Conservation (phyloP, 345 rosid genomes). For the Salix dunnii region DNA sequence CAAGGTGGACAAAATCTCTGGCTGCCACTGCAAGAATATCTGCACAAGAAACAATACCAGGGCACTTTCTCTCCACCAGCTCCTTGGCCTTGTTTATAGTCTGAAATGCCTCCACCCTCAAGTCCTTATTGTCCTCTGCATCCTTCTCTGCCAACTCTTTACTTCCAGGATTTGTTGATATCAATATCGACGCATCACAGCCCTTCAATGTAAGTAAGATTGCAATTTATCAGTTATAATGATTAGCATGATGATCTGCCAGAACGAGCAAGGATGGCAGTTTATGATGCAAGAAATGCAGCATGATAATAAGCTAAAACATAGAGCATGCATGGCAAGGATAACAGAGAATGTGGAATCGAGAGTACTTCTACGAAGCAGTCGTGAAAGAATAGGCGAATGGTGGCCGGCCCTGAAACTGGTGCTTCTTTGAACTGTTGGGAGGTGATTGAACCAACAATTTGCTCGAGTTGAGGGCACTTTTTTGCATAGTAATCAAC, state of each 20-base stretch:
- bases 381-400: conserved; percentile 92
- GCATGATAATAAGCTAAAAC: neutral
- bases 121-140: conserved; percentile 60
- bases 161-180: conserved; percentile 56
- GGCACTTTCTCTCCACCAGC: conserved; percentile 73
- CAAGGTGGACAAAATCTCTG: conserved; percentile 73
- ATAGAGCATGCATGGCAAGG: conserved; percentile 10
- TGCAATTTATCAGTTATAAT: neutral
- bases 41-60: conserved; percentile 79
- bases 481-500: conserved; percentile 54
- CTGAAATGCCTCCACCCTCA: conserved; percentile 66
- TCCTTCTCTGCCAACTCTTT: conserved; percentile 66
- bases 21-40: conserved; percentile 85
- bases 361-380: conserved; percentile 76
- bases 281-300: neutral
- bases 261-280: neutral
- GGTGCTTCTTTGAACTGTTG: conserved; percentile 72
- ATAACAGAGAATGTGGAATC: neutral
- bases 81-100: conserved; percentile 57
- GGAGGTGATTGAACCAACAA: conserved; percentile 60
- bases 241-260: neutral
- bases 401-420: conserved; percentile 77
- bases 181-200: conserved; percentile 76
- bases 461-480: conserved; percentile 76
- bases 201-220: conserved; percentile 45